A percentile compares a stretch with the other conserved stretches of the same genome.
Conservation (phyloP, 345 rosid species). For the Citrus reticulata region DNA sequence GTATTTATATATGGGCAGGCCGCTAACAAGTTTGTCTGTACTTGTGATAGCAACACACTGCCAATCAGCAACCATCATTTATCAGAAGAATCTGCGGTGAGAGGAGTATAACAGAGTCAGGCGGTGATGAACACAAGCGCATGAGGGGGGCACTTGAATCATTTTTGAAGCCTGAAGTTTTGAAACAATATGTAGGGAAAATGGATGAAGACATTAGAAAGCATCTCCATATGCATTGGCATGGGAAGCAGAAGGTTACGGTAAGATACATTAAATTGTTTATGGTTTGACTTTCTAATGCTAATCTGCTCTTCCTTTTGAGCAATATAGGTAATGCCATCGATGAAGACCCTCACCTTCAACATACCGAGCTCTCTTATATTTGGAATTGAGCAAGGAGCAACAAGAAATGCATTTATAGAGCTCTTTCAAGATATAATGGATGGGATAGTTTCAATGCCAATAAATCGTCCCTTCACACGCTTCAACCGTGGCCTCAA, state of each 20-base stretch:
- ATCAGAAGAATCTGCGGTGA: constrained; percentile 16
- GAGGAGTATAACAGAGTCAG: constrained; percentile 18
- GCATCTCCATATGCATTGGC: constrained; percentile 29
- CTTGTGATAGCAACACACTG: neutral
- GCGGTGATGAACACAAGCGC: constrained; percentile 28
- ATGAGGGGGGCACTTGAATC: constrained; percentile 24
- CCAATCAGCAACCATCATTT: constrained; percentile 14
- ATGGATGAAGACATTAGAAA: constrained; percentile 30
- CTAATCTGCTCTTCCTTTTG: neutral
- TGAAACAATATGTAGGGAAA: constrained; percentile 25
- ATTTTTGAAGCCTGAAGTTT: constrained; percentile 27
- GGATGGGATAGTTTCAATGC: constrained; percentile 21
- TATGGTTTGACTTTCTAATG: neutral
- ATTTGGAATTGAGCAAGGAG: constrained; percentile 29
- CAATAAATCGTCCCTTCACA: constrained; percentile 26
- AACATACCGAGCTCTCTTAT: constrained; percentile 23
- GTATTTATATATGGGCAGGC: constrained; percentile 31
- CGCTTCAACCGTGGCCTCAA: constrained; percentile 14
- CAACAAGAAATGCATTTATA: constrained; percentile 2
- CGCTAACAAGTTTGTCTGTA: constrained; percentile 30
- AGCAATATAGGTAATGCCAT: constrained; percentile 20
- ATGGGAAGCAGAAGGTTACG: constrained; percentile 21
- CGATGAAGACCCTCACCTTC: constrained; percentile 36
- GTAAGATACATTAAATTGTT: neutral
- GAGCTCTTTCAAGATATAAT: constrained; percentile 11